Percentiles rank a stretch among this genome's conserved stretches.
These are phyloP conservation scores for Dictyostelium purpureum DNA, from an alignment of 78 protist genomes.

Conservation along the genomic window DNA sequence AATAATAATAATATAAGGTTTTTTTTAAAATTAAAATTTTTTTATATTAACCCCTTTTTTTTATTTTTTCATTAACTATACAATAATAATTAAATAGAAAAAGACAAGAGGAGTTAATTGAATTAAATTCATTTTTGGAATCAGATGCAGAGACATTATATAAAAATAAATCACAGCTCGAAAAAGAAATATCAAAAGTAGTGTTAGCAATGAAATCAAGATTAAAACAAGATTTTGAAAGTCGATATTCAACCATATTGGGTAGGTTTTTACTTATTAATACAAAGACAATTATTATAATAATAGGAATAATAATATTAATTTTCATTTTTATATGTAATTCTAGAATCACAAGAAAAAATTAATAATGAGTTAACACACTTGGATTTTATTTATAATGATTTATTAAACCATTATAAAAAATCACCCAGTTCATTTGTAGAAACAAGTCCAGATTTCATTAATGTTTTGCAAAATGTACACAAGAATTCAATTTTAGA, in stretches of 20 bases:
- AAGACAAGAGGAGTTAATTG: slow-evolving; percentile 68
- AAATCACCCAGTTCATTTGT: slow-evolving; percentile 58
- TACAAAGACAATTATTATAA: too few species aligned
- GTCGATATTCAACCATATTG: slow-evolving; percentile 21
- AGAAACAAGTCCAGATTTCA: slow-evolving; percentile 1
- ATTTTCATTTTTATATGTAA: neutral
- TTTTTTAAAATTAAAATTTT: too few species aligned
- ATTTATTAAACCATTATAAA: slow-evolving; percentile 40
- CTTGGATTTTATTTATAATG: slow-evolving; percentile 51
- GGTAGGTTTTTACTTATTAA: too few species aligned
- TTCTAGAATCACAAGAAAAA: slow-evolving; percentile 45
- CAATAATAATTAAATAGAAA: neutral
- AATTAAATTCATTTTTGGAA: slow-evolving; percentile 44
- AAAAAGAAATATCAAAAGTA: slow-evolving; percentile 26
- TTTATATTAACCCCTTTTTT: neutral
- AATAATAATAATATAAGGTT: neutral
- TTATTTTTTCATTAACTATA: neutral
- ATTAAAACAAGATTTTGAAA: slow-evolving; percentile 35
- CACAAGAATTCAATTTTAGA: slow-evolving; percentile 63
- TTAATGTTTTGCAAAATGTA: slow-evolving; percentile 16
- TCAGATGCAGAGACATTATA: slow-evolving; percentile 45
- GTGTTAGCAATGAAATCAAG: slow-evolving; percentile 20
- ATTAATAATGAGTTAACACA: slow-evolving; percentile 47
- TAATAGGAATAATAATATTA: too few species aligned
- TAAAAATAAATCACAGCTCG: slow-evolving; percentile 41